These are phyloP conservation scores for Haplosporangium sp. DNA, from an alignment of 371 early-diverging fungal species.

Conservation along the genomic window DNA sequence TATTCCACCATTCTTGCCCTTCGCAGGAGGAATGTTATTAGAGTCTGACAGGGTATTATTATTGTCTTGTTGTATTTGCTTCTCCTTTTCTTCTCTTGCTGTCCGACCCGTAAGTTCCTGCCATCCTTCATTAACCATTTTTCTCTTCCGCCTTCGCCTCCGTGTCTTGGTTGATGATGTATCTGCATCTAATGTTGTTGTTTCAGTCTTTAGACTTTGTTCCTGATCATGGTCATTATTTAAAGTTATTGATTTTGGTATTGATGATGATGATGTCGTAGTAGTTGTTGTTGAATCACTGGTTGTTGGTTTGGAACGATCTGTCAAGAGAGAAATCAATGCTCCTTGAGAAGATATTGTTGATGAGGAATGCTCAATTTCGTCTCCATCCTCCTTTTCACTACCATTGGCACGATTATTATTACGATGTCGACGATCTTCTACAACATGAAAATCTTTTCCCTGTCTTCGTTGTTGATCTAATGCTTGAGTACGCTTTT, in stretches of 20 bases:
- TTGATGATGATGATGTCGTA: neutral
- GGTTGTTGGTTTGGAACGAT: constrained; percentile 14
- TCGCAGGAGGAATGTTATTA: neutral
- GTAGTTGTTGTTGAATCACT: neutral
- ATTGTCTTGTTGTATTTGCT: constrained; percentile 3
- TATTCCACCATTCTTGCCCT: constrained; percentile 50
- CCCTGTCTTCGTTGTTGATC: constrained; percentile 53
- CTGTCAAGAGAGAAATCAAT: constrained; percentile 44
- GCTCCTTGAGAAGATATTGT: constrained; percentile 42
- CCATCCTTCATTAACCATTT: constrained; percentile 56
- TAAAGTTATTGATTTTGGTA: neutral
- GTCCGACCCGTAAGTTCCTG: constrained; percentile 56
- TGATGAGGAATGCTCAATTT: neutral
- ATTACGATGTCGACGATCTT: constrained; percentile 14
- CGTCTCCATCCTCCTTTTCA: too few relatives aligned
- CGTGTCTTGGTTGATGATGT: constrained; percentile 32
- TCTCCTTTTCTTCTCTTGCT: constrained; percentile 50
- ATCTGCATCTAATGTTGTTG: neutral
- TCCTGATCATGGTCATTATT: too few relatives aligned
- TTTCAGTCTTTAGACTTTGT: neutral
- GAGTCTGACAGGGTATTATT: constrained; percentile 16
- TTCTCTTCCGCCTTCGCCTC: constrained; percentile 51
- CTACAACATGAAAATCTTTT: constrained; percentile 49
- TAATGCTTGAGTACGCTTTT: constrained; percentile 50
- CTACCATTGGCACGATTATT: neutral